Conservation (phyloP, 345 rosid species). For the Mercurialis annua region DNA sequence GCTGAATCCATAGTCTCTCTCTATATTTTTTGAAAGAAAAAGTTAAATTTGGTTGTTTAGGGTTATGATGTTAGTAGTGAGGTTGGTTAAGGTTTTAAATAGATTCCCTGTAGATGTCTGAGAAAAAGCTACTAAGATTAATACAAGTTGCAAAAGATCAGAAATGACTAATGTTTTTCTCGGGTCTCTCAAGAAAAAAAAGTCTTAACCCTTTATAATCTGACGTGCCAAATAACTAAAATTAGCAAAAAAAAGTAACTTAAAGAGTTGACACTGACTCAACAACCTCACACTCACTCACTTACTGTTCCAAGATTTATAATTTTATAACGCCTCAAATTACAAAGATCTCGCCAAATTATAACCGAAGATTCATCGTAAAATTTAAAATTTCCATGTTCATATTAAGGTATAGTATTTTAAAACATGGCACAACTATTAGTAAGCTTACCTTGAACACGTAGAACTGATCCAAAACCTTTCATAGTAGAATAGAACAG, state of each 20-base stretch:
- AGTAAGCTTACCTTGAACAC: neutral
- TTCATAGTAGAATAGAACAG: neutral
- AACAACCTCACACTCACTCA: conserved; percentile 15
- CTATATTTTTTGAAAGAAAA: neutral
- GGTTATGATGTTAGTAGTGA: conserved; percentile 10
- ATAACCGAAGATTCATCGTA: conserved; percentile 4
- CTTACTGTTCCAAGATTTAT: conserved; percentile 9
- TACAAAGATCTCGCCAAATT: conserved; percentile 20
- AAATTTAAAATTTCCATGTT: neutral
- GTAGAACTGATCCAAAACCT: neutral
- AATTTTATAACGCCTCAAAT: conserved; percentile 23
- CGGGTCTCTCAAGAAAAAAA: conserved; percentile 9
- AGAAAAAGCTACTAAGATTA: conserved; percentile 16
- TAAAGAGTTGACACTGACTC: conserved; percentile 24
- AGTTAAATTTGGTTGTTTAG: conserved; percentile 6
- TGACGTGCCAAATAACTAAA: conserved; percentile 26
- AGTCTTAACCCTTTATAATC: conserved; percentile 4
- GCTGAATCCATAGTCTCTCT: neutral
- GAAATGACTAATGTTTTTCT: conserved; percentile 4
- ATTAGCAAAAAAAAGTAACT: neutral
- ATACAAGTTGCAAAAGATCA: conserved; percentile 21
- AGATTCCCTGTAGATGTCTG: conserved; percentile 26
- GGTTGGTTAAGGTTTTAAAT: conserved; percentile 11
- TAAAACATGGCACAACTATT: neutral
- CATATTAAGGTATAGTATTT: neutral